Conservation (phyloP, 2,329 filamentous ascomycete genomes). For the Cadophora sp. region DNA sequence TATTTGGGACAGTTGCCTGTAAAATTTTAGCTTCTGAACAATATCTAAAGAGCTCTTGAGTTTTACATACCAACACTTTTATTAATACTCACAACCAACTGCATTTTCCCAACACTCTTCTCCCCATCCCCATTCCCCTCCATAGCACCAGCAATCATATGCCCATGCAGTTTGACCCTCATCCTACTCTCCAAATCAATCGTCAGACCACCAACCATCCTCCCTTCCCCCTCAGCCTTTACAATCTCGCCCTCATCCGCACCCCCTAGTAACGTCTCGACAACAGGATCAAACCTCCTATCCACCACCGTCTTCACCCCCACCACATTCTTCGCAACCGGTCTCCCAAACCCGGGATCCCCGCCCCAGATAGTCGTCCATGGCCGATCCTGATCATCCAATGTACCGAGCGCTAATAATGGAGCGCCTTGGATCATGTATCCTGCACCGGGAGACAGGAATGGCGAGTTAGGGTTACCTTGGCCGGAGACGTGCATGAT, state of each 20-base stretch:
- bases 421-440: conserved; percentile 66
- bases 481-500: conserved; percentile 62
- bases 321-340: conserved; percentile 66
- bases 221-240: conserved; percentile 45
- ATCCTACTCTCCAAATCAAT: conserved; percentile 71
- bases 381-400: conserved; percentile 68
- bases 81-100: conserved; percentile 70
- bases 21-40: background rate
- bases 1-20: conserved; percentile 16
- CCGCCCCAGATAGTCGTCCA: conserved; percentile 86
- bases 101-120: conserved; percentile 34
- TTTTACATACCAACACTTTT: conserved; percentile 62
- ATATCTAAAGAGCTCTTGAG: background rate
- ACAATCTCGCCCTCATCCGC: conserved; percentile 50
- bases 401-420: conserved; percentile 73
- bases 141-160: conserved; percentile 69
- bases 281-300: conserved; percentile 70
- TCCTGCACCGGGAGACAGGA: conserved; percentile 66
- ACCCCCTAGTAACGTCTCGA: conserved; percentile 62
- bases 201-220: conserved; percentile 66
- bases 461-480: conserved; percentile 71
- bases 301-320: conserved; percentile 69
- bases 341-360: conserved; percentile 67
- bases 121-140: conserved; percentile 40
- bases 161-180: conserved; percentile 75